These are phyloP conservation scores for Lactarius indigo DNA, from an alignment of 768 basidiomycete genomes.

Conservation along the genomic window DNA sequence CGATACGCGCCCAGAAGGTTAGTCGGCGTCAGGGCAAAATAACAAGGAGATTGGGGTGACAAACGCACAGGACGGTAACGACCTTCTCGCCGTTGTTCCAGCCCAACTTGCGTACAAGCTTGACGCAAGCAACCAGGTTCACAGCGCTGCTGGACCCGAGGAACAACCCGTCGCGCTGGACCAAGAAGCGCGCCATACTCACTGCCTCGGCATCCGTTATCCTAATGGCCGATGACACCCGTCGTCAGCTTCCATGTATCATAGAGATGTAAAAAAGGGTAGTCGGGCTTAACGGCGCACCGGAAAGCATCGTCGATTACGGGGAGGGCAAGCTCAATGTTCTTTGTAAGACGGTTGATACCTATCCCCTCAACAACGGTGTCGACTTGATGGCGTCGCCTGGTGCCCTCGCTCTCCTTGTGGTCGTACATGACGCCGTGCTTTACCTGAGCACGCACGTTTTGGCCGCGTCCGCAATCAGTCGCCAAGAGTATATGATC, in stretches of 20 bases:
- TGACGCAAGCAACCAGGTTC: conserved; percentile 90
- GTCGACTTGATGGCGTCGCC: conserved; percentile 90
- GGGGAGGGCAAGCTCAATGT: conserved; percentile 80
- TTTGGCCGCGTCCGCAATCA: neutral
- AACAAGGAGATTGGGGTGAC: neutral
- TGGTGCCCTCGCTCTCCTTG: conserved; percentile 92
- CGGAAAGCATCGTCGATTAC: conserved; percentile 88
- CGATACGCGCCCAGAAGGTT: neutral
- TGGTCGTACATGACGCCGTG: conserved; percentile 92
- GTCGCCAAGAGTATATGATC: neutral
- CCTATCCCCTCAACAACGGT: conserved; percentile 95
- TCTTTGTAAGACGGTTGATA: conserved; percentile 89
- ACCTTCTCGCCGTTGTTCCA: conserved; percentile 68
- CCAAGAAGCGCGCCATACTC: conserved; percentile 91
- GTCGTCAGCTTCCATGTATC: conserved; percentile 15
- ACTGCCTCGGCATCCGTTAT: conserved; percentile 93
- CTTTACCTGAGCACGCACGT: conserved; percentile 52
- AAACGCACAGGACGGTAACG: conserved; percentile 78
- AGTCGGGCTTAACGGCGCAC: conserved; percentile 35
- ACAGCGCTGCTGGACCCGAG: conserved; percentile 95
- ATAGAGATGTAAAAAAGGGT: neutral
- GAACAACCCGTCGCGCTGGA: conserved; percentile 87
- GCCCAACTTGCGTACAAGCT: conserved; percentile 65
- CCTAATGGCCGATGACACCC: conserved; percentile 38
- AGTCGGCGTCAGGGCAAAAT: conserved; percentile 29